Base-by-base conservation (phyloP, 2,329 filamentous ascomycete species). In the Rhexocercosporidium sp. region DNA sequence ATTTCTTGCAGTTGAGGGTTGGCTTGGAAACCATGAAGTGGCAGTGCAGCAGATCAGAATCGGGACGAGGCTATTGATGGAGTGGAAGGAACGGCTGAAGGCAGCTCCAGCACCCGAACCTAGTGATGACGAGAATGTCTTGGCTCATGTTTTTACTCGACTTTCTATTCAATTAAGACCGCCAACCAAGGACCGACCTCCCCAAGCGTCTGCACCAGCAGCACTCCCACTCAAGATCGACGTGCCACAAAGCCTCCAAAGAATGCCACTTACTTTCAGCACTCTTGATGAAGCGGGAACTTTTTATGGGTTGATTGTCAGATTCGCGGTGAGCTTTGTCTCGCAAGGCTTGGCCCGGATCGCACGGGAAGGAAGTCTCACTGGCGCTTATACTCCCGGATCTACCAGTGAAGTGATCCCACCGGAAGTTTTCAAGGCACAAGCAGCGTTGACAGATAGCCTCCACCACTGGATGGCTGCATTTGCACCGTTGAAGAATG, bases 1-100 rank as follows among this genome's bases (percentile, higher is more conserved):
- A 51, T 79, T 90, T 59, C 84, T 86, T 20, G 89, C 86, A 74
- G 90, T 90, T 67, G 88, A 90, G 75, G 88, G 86, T 1, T 89
- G 89, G 71, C 83, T 88, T 29, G 86, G 86, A 31, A 84, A 88
- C 68, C 86, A 89, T 73, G 83, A 82, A 70, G 84, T 87, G 71
- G 86, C 86, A 59, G 88, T 88, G 57, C 72, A 78, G 16, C 86
- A 89, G 72, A 88, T 89, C 47, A 86, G 88, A 73, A 84, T 77
- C 5, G 86, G 87, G 34, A 64, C 61, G 20, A 51, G 44, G 20
- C 57, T 67, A 41, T 29, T 67, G 34, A 64, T 61, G 37, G 65
- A 67, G 39, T 67, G 65, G 65, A 67, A 67, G 27, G 56, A 67
- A 56, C 54, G 56, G 11, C 8, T 49, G 20, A 64, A 18, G 14